phyloP scores from a whole-genome alignment of 106 monocot species.

The Acorus gramineus region DNA sequence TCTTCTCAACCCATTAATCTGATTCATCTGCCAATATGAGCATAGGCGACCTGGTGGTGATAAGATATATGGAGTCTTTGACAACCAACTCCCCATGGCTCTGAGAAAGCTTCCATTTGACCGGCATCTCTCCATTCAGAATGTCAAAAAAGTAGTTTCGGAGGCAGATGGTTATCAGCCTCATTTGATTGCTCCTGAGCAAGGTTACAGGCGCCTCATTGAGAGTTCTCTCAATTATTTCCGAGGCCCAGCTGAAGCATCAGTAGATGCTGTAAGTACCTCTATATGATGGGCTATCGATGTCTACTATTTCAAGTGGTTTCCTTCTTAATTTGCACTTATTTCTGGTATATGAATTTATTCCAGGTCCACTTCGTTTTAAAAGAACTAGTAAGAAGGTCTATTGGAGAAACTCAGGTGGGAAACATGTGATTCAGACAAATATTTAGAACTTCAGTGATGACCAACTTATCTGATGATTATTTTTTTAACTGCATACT shows the following conservation, averaged over 20 bases:
- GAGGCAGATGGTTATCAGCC: slow-evolving; percentile 83
- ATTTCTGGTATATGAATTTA: background rate
- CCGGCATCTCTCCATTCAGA: slow-evolving; percentile 49
- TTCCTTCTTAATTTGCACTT: background rate
- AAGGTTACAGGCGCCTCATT: slow-evolving; percentile 64
- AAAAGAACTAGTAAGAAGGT: slow-evolving; percentile 51
- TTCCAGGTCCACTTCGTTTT: slow-evolving; percentile 48
- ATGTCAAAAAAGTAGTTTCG: slow-evolving; percentile 58
- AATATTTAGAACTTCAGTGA: too few relatives aligned
- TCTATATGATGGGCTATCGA: too few relatives aligned
- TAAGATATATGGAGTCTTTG: slow-evolving; percentile 69
- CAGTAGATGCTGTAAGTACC: slow-evolving; percentile 58
- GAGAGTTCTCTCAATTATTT: slow-evolving; percentile 48
- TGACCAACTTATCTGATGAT: too few relatives aligned
- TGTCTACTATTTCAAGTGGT: background rate
- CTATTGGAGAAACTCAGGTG: slow-evolving; percentile 47
- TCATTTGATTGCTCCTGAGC: slow-evolving; percentile 72
- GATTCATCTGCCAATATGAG: background rate
- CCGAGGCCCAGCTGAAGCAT: slow-evolving; percentile 58
- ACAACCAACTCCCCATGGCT: slow-evolving; percentile 61
- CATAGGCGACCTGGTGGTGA: slow-evolving; percentile 65
- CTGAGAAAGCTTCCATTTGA: slow-evolving; percentile 65
- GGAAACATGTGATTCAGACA: background rate
- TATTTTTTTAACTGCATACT: too few relatives aligned
- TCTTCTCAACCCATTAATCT: background rate